Conservation (phyloP, 257 asterid genomes). For the Gentiana dahurica region DNA sequence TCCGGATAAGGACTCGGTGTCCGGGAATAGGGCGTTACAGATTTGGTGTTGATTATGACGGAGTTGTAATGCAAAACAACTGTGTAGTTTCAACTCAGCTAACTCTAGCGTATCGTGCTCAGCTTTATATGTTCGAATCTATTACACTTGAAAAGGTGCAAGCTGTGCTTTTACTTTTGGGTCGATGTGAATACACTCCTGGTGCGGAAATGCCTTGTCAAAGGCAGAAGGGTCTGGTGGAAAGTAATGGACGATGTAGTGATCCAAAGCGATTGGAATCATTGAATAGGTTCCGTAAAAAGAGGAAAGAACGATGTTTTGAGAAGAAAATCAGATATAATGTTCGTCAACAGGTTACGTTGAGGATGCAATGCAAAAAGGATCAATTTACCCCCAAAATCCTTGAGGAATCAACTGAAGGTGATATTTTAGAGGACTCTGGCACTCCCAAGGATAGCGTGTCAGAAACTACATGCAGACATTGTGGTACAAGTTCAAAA, state of each 20-base stretch:
- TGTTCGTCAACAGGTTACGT: conserved; percentile 36
- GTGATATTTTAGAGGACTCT: conserved; percentile 11
- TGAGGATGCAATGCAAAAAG: conserved; percentile 38
- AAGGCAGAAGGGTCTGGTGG: conserved; percentile 18
- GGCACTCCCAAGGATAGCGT: conserved; percentile 16
- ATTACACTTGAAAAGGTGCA: conserved; percentile 13
- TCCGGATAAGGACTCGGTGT: too few relatives aligned
- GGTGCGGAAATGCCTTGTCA: conserved; percentile 14
- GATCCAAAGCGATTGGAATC: conserved; percentile 39
- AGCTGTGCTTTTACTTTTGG: conserved; percentile 30
- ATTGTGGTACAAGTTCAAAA: too few relatives aligned
- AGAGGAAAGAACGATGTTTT: conserved; percentile 39
- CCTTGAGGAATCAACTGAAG: conserved; percentile 8
- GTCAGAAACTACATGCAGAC: conserved; percentile 19
- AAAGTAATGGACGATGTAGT: conserved; percentile 18
- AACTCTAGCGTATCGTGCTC: conserved; percentile 1
- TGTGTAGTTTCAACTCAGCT: conserved; percentile 7
- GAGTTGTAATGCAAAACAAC: conserved; percentile 8
- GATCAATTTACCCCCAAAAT: conserved; percentile 30
- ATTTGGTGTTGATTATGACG: not conserved
- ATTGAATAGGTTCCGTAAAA: conserved; percentile 29
- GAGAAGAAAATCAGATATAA: conserved; percentile 39
- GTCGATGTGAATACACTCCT: conserved; percentile 24
- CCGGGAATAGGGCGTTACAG: too few relatives aligned
- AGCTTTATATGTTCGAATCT: not conserved